A percentile compares a stretch with the other conserved stretches of the same genome.
Conservation (phyloP, 2,329 filamentous ascomycete genomes). For the Remersonia thermophila region DNA sequence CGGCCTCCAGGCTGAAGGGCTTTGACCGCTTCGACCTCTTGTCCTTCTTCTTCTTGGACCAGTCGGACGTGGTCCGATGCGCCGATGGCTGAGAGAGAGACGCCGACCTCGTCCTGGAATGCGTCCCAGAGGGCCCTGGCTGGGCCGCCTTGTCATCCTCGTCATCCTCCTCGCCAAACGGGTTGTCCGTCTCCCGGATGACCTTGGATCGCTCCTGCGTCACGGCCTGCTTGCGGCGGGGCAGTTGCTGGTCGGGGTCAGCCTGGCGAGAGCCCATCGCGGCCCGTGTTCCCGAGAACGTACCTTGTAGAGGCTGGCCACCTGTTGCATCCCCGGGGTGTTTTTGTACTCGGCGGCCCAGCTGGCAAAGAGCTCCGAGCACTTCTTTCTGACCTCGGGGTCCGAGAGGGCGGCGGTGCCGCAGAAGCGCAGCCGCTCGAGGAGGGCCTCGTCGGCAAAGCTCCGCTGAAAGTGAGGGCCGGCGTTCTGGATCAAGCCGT, state of each 20-base stretch:
- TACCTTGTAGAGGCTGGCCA: conserved; percentile 65
- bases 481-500: conserved; percentile 90
- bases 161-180: conserved; percentile 55
- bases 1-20: conserved; percentile 72
- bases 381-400: conserved; percentile 75
- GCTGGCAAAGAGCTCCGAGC: conserved; percentile 70
- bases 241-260: conserved; percentile 37
- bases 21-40: conserved; percentile 46
- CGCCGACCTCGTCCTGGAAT: conserved; percentile 19
- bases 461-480: conserved; percentile 74
- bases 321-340: conserved; percentile 64
- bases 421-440: conserved; percentile 81
- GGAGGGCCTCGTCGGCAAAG: conserved; percentile 80
- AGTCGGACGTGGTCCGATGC: neutral
- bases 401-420: conserved; percentile 78
- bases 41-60: conserved; percentile 29
- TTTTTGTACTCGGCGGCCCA: conserved; percentile 78
- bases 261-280: neutral
- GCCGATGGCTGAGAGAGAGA: conserved; percentile 15
- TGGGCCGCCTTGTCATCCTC: conserved; percentile 27
- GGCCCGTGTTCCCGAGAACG: conserved; percentile 1
- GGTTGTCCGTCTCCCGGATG: conserved; percentile 65
- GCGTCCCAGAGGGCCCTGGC: conserved; percentile 14
- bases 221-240: conserved; percentile 55
- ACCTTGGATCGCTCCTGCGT: conserved; percentile 73